Evolutionary conservation across 176 grass and related monocot genomes (phyloP).

Genomic region (Aechmea fasciata): DNA sequence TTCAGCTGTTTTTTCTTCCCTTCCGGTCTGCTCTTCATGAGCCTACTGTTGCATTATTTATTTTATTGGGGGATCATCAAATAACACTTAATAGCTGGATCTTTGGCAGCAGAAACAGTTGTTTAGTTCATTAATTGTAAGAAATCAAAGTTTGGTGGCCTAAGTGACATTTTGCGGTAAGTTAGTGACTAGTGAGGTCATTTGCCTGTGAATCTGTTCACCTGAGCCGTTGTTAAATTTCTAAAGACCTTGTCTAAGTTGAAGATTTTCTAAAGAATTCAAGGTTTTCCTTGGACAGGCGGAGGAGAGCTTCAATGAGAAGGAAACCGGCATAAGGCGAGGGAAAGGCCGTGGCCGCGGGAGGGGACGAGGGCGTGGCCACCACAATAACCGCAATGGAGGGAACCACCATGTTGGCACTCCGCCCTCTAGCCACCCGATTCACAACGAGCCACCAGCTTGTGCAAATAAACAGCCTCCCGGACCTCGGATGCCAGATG

Average conservation of each 20-base stretch:
- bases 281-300: conserved; percentile 25
- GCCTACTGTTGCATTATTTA: no score
- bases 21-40: not conserved
- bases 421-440: conserved; percentile 31
- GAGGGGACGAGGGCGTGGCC: conserved; percentile 46
- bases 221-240: not conserved
- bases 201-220: no score
- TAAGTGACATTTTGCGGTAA: no score
- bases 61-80: no score
- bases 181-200: no score
- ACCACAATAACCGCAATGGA: conserved; percentile 36
- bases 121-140: no score
- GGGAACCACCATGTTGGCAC: conserved; percentile 36
- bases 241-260: not conserved
- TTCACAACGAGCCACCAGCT: conserved; percentile 25
- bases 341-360: conserved; percentile 45
- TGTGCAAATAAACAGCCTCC: conserved; percentile 52
- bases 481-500: conserved; percentile 82
- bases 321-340: conserved; percentile 33
- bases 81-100: no score
- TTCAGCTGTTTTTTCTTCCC: not conserved
- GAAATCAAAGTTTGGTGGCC: no score
- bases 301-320: conserved; percentile 43
- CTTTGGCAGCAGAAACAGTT: no score
- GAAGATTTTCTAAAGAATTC: conserved; percentile 10